Conservation (phyloP, 1,139 yeast species). For the Yamadazyma blattariae region DNA sequence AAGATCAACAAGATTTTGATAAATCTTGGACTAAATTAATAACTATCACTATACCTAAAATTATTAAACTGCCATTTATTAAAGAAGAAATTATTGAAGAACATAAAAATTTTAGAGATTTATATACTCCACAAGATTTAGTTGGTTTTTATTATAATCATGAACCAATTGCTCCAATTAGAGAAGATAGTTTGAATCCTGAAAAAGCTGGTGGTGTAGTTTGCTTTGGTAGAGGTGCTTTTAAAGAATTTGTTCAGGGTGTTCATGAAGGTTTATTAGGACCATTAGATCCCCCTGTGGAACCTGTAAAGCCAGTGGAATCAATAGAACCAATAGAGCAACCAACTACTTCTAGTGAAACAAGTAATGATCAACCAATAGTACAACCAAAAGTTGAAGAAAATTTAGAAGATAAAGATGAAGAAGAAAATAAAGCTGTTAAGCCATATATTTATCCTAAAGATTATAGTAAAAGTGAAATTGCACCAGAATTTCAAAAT, state of each 20-base stretch:
- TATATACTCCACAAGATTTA: conserved; percentile 52
- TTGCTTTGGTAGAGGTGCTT: conserved; percentile 94
- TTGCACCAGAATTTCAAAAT: conserved; percentile 62
- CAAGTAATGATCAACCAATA: not conserved
- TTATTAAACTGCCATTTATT: conserved; percentile 11
- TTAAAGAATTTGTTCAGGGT: conserved; percentile 87
- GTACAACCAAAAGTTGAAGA: conserved; percentile 1
- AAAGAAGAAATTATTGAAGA: conserved; percentile 19
- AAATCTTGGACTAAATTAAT: conserved; percentile 17
- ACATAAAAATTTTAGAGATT: conserved; percentile 29
- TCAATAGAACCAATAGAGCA: not conserved
- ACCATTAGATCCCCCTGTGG: conserved; percentile 72
- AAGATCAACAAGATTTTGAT: conserved; percentile 4
- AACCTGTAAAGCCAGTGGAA: conserved; percentile 16
- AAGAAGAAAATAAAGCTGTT: conserved; percentile 42
- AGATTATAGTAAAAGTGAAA: conserved; percentile 49
- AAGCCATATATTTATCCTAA: conserved; percentile 60
- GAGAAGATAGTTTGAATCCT: conserved; percentile 29
- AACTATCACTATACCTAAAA: conserved; percentile 11
- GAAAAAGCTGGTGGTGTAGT: conserved; percentile 75
- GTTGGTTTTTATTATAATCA: conserved; percentile 53
- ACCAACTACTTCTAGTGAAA: not conserved
- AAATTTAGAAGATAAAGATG: conserved; percentile 14
- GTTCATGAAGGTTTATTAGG: conserved; percentile 94
- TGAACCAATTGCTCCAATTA: conserved; percentile 33